Percentiles rank a stretch among this genome's conserved stretches.
Conservation (phyloP, 2,329 filamentous ascomycete genomes). For the Trichoderma sp. region DNA sequence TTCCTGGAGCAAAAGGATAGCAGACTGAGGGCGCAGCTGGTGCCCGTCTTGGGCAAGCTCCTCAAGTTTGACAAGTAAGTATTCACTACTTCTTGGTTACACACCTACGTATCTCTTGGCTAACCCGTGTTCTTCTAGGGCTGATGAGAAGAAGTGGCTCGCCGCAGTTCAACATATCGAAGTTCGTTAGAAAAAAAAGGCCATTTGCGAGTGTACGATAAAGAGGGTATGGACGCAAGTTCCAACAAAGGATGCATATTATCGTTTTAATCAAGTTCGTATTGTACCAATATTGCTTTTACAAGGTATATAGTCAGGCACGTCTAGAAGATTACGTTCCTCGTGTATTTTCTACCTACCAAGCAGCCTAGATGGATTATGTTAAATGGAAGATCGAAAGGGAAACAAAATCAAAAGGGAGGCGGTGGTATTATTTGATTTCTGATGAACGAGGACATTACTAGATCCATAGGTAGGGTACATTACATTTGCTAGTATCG, state of each 20-base stretch:
- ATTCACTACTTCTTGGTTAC: too few species aligned
- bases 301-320: neutral
- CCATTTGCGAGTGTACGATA: neutral
- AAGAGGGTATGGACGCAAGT: neutral
- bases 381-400: neutral
- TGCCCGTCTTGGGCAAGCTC: constrained; percentile 75
- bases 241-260: neutral
- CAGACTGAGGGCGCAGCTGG: constrained; percentile 71
- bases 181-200: constrained; percentile 17
- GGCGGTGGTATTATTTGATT: neutral
- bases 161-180: constrained; percentile 33
- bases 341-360: neutral
- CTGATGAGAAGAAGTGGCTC: constrained; percentile 35
- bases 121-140: constrained; percentile 22
- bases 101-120: neutral
- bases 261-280: neutral
- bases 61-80: constrained; percentile 74
- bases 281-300: neutral
- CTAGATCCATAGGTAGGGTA: neutral
- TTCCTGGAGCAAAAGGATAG: constrained; percentile 81
- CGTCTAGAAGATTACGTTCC: neutral
- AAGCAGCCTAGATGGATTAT: neutral
- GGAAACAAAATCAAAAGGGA: neutral
- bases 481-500: neutral
- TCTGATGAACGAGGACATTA: neutral